These are phyloP conservation scores for Beta macrorhiza DNA, from an alignment of 179 eudicot genomes.

Conservation along the genomic window DNA sequence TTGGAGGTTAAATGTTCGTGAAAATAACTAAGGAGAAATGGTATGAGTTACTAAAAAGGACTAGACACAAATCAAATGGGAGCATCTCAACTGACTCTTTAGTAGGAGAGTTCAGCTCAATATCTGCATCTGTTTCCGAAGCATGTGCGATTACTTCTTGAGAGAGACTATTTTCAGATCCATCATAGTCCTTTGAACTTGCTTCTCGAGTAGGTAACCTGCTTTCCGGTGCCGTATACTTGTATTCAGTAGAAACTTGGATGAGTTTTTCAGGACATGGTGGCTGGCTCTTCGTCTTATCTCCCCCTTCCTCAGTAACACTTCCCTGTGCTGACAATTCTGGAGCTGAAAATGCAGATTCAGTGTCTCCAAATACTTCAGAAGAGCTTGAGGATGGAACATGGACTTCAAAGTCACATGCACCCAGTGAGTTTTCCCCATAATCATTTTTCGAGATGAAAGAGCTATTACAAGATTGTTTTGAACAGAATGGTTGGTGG, in stretches of 20 bases:
- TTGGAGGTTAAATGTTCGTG: neutral
- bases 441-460: conserved; percentile 27
- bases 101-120: conserved; percentile 15
- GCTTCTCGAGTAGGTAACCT: conserved; percentile 23
- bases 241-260: conserved; percentile 28
- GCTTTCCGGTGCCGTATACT: conserved; percentile 33
- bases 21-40: neutral
- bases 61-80: neutral
- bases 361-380: conserved; percentile 32
- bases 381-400: conserved; percentile 29
- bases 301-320: conserved; percentile 29
- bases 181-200: conserved; percentile 21
- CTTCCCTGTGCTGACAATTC: conserved; percentile 36
- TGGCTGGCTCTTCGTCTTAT: conserved; percentile 20
- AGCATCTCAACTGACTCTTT: conserved; percentile 40
- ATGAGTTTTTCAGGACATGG: conserved; percentile 25
- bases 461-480: conserved; percentile 31
- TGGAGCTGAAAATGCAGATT: conserved; percentile 30
- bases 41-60: neutral
- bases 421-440: conserved; percentile 28
- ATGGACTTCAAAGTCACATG: conserved; percentile 25
- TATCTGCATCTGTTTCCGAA: conserved; percentile 27
- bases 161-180: conserved; percentile 9
- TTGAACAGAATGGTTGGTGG: conserved; percentile 32
- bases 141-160: conserved; percentile 25